Conservation (phyloP, 805 yeast species). For the Candida andamanensis region DNA sequence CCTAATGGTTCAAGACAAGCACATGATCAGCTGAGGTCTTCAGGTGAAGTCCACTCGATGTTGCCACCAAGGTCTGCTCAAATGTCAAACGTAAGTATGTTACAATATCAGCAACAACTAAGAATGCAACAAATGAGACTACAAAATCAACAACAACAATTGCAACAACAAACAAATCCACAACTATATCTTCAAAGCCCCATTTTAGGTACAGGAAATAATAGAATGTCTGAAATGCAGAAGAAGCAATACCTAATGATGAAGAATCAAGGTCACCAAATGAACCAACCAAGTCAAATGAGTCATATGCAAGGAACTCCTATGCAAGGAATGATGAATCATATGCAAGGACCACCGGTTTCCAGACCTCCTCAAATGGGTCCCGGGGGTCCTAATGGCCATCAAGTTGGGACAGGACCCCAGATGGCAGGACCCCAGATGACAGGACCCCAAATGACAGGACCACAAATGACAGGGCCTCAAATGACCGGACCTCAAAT, state of each 20-base stretch:
- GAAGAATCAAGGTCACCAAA: constrained; percentile 9
- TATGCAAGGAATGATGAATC: no score
- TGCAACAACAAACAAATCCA: constrained; percentile 14
- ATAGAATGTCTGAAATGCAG: constrained; percentile 14
- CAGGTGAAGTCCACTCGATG: constrained; percentile 3
- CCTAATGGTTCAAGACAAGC: background rate
- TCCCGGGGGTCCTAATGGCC: no score
- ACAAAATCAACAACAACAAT: constrained; percentile 20
- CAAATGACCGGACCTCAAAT: no score
- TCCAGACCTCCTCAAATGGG: no score
- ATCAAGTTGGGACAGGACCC: no score
- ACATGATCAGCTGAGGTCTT: background rate
- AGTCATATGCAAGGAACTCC: no score
- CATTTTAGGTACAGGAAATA: constrained; percentile 9
- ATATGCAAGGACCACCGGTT: no score
- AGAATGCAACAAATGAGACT: constrained; percentile 20
- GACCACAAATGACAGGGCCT: no score
- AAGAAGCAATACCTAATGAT: constrained; percentile 16
- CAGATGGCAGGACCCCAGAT: no score
- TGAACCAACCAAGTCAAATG: background rate
- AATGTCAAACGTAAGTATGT: constrained; percentile 10
- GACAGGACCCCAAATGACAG: no score
- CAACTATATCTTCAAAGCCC: constrained; percentile 15
- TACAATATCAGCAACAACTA: constrained; percentile 20
- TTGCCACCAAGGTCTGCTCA: constrained; percentile 9